phyloP scores from a whole-genome alignment of 1,284 basidiomycete species.

The Austroboletus niveus region DNA sequence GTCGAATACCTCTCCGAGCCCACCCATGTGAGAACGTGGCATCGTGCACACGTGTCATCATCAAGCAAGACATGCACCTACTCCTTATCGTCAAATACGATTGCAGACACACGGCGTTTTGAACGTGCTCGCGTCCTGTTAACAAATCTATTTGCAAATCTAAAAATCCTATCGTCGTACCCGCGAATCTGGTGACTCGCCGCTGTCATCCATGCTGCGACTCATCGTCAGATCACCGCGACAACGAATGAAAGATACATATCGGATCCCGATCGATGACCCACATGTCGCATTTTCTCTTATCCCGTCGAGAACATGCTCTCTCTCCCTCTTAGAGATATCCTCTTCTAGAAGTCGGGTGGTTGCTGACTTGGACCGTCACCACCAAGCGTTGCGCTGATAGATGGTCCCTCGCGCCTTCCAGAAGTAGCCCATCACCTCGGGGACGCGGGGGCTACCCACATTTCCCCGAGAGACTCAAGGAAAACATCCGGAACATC shows the following conservation, averaged over 20 bases:
- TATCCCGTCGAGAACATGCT: background rate
- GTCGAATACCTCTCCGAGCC: background rate
- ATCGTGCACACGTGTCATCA: conserved; percentile 19
- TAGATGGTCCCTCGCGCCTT: conserved; percentile 14
- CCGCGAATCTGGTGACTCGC: background rate
- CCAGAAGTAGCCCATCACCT: conserved; percentile 26
- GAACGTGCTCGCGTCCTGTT: conserved; percentile 4
- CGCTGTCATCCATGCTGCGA: background rate
- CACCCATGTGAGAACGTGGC: background rate
- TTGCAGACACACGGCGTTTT: background rate
- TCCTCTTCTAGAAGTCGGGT: conserved; percentile 2
- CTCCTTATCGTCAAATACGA: conserved; percentile 31
- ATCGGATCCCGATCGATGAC: background rate
- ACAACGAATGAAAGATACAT: background rate
- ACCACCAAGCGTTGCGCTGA: conserved; percentile 9
- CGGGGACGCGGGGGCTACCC: conserved; percentile 27
- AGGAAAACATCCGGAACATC: background rate
- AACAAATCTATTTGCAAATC: conserved; percentile 18
- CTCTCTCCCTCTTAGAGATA: background rate
- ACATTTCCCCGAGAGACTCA: conserved; percentile 5
- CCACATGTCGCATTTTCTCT: background rate
- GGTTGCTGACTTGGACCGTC: conserved; percentile 8
- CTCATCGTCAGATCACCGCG: background rate
- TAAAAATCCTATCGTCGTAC: conserved; percentile 4
- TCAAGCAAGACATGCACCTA: conserved; percentile 8